Evolutionary conservation across 2,329 filamentous ascomycete genomes (phyloP), one percentile per base, ranked within the genome.

Genomic region (Colletotrichum camelliae): DNA sequence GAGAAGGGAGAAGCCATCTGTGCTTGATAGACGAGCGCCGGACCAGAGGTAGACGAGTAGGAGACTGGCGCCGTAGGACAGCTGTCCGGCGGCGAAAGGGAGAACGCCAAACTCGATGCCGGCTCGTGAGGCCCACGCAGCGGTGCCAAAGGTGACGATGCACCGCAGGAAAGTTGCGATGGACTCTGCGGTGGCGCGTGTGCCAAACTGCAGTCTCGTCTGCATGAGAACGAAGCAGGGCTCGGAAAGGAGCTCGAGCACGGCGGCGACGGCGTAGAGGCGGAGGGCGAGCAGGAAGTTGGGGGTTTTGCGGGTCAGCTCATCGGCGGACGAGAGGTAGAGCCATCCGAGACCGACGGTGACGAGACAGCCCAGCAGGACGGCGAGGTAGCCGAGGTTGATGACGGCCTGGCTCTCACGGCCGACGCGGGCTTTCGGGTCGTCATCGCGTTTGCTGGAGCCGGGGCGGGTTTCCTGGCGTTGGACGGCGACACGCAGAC

Each of bases 161-260:
- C 96, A 98, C 79, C 95, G 93, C 39, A 93, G 81, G 64, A 98
- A 90, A 0, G 96, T 97, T 27, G 95, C 96, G 29, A 90, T 83
- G n/a, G 94, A 94, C 86, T 99, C 97, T 64, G 96, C 95, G 4
- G 90, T 88, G 2, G 96, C 97, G 37, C 97, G 92, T 16, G 94
- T 93, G 71, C 92, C 93, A 81, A 98, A 98, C 31, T 94, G 89
- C 79, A 97, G 91, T 65, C 93, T 92, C 77, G 95, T 93, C 84
- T 98, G 96, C 77, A 96, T 92, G 39, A 97, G 91, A 2, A 96
- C 94, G 83, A 98, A 99, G 69, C 93, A 94, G 0, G 97, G 97
- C 85, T 99, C 97, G 1, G 94, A 93, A 2, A 95, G 84, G 16
- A 99, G 89, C 85, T 99, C 97, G 5, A 97, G 81, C 71, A 93